Conservation (phyloP, 495 filamentous ascomycete genomes). For the Lasiosphaeria hispida region DNA sequence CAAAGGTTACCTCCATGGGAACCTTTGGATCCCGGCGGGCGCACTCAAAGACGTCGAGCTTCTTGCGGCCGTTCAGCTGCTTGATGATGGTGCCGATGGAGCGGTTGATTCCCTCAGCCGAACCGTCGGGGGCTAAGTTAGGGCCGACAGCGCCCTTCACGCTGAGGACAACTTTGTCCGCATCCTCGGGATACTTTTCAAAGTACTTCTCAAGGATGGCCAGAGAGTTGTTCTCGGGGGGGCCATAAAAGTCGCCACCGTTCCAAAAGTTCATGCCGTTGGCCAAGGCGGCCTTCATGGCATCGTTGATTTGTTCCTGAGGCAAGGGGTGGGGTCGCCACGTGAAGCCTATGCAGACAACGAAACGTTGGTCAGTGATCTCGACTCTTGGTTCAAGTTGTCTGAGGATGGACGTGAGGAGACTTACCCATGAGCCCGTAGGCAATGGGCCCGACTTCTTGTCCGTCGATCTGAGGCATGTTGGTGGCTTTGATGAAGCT, state of each 20-base stretch:
- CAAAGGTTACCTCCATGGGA: conserved; percentile 48
- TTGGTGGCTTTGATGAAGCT: conserved; percentile 1
- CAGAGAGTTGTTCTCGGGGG: conserved; percentile 64
- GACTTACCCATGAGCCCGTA: conserved; percentile 57
- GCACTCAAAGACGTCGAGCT: conserved; percentile 77
- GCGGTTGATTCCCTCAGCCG: conserved; percentile 59
- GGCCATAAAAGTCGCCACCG: conserved; percentile 78
- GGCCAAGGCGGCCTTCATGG: conserved; percentile 63
- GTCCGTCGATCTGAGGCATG: conserved; percentile 52
- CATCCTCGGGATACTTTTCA: conserved; percentile 64
- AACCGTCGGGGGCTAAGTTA: conserved; percentile 53
- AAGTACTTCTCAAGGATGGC: conserved; percentile 65
- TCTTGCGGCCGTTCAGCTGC: conserved; percentile 68
- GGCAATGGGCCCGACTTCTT: conserved; percentile 54
- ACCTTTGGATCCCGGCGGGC: conserved; percentile 67
- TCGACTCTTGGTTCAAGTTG: conserved; percentile 12
- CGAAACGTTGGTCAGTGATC: too few species aligned
- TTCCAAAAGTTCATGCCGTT: conserved; percentile 75
- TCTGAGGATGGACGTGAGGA: neutral
- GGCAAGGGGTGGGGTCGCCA: conserved; percentile 55
- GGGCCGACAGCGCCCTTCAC: conserved; percentile 59
- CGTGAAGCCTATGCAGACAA: conserved; percentile 58
- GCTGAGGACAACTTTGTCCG: conserved; percentile 60
- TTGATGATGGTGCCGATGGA: conserved; percentile 67
- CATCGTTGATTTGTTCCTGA: conserved; percentile 61